A percentile compares a stretch with the other conserved stretches of the same genome.
phyloP scores from a whole-genome alignment of 495 filamentous ascomycete genomes.

The Penicillium argentinense region DNA sequence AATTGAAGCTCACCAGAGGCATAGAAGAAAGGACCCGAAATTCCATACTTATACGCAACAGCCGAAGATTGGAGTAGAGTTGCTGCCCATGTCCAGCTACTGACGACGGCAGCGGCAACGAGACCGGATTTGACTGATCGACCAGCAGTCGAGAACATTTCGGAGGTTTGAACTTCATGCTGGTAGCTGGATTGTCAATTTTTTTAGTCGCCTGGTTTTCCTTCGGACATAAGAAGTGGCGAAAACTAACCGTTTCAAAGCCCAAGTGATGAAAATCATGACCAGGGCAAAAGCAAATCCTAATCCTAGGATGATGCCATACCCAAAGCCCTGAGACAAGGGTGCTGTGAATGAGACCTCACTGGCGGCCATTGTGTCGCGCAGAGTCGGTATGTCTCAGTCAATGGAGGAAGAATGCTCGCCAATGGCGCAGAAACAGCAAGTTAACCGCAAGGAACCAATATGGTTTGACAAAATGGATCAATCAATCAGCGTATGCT shows the following conservation, averaged over 20 bases:
- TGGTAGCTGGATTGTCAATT: constrained; percentile 60
- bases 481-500: too few species aligned
- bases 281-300: constrained; percentile 74
- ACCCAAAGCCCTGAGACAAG: constrained; percentile 70
- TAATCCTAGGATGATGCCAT: constrained; percentile 79
- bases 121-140: constrained; percentile 92
- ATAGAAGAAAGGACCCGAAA: constrained; percentile 94
- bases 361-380: constrained; percentile 6
- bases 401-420: background rate
- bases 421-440: too few species aligned
- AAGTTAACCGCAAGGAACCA: too few species aligned
- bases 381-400: too few species aligned
- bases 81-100: constrained; percentile 85
- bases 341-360: constrained; percentile 47
- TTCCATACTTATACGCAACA: constrained; percentile 89
- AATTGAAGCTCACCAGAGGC: constrained; percentile 46
- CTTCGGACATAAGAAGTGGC: too few species aligned
- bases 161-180: constrained; percentile 90
- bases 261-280: constrained; percentile 81
- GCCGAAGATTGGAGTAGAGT: constrained; percentile 71
- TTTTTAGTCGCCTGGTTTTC: too few species aligned
- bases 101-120: constrained; percentile 93
- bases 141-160: constrained; percentile 96
- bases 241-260: constrained; percentile 61
- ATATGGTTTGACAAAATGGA: too few species aligned